Percentiles rank a stretch among this genome's conserved stretches.
These are phyloP conservation scores for Penicillium sp. DNA, from an alignment of 2,329 filamentous ascomycete species.

Conservation along the genomic window DNA sequence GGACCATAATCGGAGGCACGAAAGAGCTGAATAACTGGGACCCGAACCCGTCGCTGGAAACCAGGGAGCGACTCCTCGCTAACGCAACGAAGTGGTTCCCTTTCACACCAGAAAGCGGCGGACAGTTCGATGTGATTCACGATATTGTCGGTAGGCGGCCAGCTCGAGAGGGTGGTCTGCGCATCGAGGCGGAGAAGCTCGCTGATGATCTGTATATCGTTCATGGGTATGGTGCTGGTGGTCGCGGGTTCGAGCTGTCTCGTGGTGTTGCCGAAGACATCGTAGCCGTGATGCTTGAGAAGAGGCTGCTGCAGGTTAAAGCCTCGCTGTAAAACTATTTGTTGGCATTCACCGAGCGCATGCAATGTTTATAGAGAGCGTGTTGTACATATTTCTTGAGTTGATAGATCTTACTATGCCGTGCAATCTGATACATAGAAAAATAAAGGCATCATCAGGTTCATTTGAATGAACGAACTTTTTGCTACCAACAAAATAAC, in stretches of 20 bases:
- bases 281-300: conserved; percentile 39
- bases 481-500: conserved; percentile 33
- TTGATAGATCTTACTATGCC: background rate
- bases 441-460: conserved; percentile 17
- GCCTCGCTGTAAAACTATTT: conserved; percentile 24
- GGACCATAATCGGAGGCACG: conserved; percentile 66
- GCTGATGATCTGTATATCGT: conserved; percentile 36
- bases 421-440: background rate
- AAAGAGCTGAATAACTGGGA: conserved; percentile 62
- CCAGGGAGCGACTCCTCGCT: conserved; percentile 50
- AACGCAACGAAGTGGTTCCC: conserved; percentile 45
- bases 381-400: background rate
- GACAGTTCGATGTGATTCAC: conserved; percentile 45
- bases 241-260: conserved; percentile 62
- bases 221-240: conserved; percentile 62
- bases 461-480: conserved; percentile 29
- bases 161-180: conserved; percentile 49
- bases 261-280: conserved; percentile 60
- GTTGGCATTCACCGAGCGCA: background rate
- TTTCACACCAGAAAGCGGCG: conserved; percentile 36
- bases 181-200: conserved; percentile 53
- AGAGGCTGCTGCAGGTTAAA: conserved; percentile 24
- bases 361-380: background rate
- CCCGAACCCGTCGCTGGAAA: conserved; percentile 48
- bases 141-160: conserved; percentile 50